Evolutionary conservation across 2,329 filamentous ascomycete genomes (phyloP).

Genomic region (Arthrobotrys sinensis): DNA sequence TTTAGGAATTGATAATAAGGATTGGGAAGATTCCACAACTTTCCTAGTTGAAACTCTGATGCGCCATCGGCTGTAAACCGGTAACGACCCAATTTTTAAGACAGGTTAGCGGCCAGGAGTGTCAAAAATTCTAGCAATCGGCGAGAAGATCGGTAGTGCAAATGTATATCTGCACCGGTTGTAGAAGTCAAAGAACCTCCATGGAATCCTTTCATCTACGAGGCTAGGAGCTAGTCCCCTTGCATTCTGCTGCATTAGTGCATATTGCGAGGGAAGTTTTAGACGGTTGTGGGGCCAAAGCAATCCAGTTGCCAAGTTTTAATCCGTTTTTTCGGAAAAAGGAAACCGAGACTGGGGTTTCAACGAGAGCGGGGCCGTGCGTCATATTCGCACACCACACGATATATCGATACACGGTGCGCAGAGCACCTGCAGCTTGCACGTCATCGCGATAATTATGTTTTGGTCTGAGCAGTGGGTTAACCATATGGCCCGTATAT

Average conservation of each 20-base stretch:
- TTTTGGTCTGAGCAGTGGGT: background rate
- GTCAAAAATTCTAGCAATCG: no score
- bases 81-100: background rate
- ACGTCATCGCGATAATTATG: constrained; percentile 7
- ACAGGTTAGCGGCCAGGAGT: no score
- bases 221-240: no score
- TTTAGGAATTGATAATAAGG: background rate
- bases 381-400: constrained; percentile 36
- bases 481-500: background rate
- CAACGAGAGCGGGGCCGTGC: constrained; percentile 23
- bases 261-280: constrained; percentile 22
- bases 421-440: background rate
- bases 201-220: background rate
- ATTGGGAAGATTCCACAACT: background rate
- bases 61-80: background rate
- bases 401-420: no score
- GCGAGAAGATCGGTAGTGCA: background rate
- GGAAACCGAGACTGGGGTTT: background rate
- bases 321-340: background rate
- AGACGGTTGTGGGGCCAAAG: constrained; percentile 8
- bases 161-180: no score
- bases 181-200: no score
- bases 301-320: constrained; percentile 30
- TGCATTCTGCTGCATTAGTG: background rate
- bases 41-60: background rate